A percentile compares a stretch with the other conserved stretches of the same genome.
Conservation (phyloP, 805 yeast species). For the Schwanniomyces vanrijiae region DNA sequence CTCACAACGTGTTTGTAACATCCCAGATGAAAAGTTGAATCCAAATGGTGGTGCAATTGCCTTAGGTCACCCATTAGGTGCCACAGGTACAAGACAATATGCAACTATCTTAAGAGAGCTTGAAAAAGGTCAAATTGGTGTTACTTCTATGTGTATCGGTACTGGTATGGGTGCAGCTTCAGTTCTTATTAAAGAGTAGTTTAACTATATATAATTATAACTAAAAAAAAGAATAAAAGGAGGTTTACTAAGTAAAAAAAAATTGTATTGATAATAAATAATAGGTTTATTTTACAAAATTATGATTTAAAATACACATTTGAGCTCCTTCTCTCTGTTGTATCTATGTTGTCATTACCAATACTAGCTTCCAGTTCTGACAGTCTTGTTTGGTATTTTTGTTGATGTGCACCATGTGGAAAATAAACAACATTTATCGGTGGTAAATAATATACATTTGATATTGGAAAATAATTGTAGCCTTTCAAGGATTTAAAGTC, state of each 20-base stretch:
- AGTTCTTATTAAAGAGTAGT: conserved; percentile 75
- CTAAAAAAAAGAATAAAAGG: neutral
- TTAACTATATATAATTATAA: neutral
- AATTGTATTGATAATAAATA: neutral
- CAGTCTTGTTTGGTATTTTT: conserved; percentile 10
- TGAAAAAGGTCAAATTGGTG: conserved; percentile 77
- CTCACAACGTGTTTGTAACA: conserved; percentile 63
- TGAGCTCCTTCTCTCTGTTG: conserved; percentile 18
- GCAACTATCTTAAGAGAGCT: conserved; percentile 86
- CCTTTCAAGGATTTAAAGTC: conserved; percentile 11
- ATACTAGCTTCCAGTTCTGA: conserved; percentile 9
- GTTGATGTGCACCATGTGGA: conserved; percentile 54
- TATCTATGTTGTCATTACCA: neutral
- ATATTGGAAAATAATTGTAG: conserved; percentile 53
- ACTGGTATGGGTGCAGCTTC: conserved; percentile 99
- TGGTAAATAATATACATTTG: conserved; percentile 50
- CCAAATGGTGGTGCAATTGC: conserved; percentile 98
- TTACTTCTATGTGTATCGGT: conserved; percentile 96
- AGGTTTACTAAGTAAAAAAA: neutral
- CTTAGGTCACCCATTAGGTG: conserved; percentile 80
- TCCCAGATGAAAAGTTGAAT: conserved; percentile 65
- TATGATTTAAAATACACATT: conserved; percentile 23
- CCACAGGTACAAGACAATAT: conserved; percentile 81
- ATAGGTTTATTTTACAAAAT: neutral
- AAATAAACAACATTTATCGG: conserved; percentile 57